A percentile compares a stretch with the other conserved stretches of the same genome.
Conservation (phyloP, 352 stramenopile genomes). For the Phytopythium mirpurense region DNA sequence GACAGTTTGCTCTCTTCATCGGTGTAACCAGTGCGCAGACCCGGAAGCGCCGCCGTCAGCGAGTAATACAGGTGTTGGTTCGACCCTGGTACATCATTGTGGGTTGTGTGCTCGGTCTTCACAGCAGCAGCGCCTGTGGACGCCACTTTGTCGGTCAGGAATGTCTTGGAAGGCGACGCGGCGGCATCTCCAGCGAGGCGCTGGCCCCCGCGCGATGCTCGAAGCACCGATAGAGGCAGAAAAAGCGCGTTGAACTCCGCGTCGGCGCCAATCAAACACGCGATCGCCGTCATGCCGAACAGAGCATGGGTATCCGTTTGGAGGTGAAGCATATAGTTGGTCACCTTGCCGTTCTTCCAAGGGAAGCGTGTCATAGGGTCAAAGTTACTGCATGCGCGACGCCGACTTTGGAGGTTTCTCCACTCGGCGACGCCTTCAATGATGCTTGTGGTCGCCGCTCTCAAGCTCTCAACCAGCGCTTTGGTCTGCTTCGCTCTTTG, state of each 20-base stretch:
- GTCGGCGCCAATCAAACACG: conserved; percentile 26
- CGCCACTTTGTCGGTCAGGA: conserved; percentile 33
- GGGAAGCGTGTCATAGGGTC: conserved; percentile 37
- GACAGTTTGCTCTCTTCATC: not conserved
- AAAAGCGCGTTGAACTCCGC: conserved; percentile 39
- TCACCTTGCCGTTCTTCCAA: conserved; percentile 27
- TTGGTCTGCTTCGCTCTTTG: conserved; percentile 26
- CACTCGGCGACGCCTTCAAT: conserved; percentile 44
- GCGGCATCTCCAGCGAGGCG: not conserved
- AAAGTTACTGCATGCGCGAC: conserved; percentile 28
- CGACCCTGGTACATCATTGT: not conserved
- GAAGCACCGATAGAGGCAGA: conserved; percentile 21
- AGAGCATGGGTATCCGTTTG: conserved; percentile 31
- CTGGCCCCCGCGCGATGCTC: conserved; percentile 5
- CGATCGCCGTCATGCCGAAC: conserved; percentile 30
- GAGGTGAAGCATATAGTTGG: conserved; percentile 51
- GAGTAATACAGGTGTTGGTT: not conserved
- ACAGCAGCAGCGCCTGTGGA: not conserved
- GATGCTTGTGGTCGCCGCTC: conserved; percentile 25
- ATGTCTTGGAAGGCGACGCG: conserved; percentile 34
- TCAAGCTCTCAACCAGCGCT: conserved; percentile 20
- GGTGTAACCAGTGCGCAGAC: not conserved
- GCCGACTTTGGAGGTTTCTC: conserved; percentile 23
- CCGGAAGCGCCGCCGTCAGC: not conserved
- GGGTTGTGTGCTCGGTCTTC: not conserved